Evolutionary conservation across 192 early-diverging fungal species (phyloP).

Genomic region (Coemansia sp.): DNA sequence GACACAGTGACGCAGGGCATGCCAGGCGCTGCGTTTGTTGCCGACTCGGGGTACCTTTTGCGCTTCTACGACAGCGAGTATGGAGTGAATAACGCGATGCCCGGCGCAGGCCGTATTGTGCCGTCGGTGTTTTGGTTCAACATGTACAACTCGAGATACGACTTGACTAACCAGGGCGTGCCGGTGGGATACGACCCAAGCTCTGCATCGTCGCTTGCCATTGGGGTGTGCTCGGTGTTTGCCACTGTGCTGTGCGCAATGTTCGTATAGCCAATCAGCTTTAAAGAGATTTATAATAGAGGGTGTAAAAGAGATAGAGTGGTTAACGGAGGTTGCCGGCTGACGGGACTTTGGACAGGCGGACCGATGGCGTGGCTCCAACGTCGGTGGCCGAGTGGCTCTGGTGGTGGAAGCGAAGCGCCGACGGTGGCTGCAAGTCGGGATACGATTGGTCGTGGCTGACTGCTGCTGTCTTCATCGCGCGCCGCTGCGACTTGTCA

Average conservation of each 20-base stretch:
- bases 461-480: slow-evolving; percentile 10
- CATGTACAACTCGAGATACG: slow-evolving; percentile 53
- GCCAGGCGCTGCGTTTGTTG: slow-evolving; percentile 31
- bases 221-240: slow-evolving; percentile 4
- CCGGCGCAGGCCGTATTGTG: slow-evolving; percentile 32
- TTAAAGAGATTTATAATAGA: neutral
- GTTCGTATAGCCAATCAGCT: neutral
- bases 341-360: slow-evolving; percentile 7
- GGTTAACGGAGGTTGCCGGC: slow-evolving; percentile 9
- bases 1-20: slow-evolving; percentile 37
- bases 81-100: slow-evolving; percentile 26
- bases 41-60: slow-evolving; percentile 35
- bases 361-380: neutral
- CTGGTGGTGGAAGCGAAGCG: slow-evolving; percentile 33
- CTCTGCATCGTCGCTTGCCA: slow-evolving; percentile 9
- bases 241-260: neutral
- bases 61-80: slow-evolving; percentile 48
- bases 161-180: slow-evolving; percentile 41
- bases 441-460: neutral
- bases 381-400: slow-evolving; percentile 37
- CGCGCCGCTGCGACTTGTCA: slow-evolving; percentile 13
- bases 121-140: slow-evolving; percentile 38
- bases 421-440: slow-evolving; percentile 19
- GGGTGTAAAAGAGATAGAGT: neutral
- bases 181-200: slow-evolving; percentile 46